Percentiles rank a stretch among this genome's conserved stretches.
Evolutionary conservation across 805 yeast species (phyloP).

Genomic region (Saccharomycopsis sp.): DNA sequence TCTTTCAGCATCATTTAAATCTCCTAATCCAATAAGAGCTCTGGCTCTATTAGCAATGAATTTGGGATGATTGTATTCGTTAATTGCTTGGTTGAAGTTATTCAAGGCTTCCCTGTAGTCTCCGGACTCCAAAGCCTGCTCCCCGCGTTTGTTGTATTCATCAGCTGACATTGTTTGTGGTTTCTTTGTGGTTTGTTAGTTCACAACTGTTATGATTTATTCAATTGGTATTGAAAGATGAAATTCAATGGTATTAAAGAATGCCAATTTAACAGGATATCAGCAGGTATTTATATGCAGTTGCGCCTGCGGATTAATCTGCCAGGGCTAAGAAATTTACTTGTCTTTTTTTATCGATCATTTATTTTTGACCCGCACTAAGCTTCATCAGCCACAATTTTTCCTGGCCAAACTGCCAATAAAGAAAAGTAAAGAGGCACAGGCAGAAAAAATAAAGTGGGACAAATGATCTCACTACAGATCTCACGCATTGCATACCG

Average conservation of each 20-base stretch:
- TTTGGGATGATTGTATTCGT: conserved; percentile 6
- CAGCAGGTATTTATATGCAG: too few relatives aligned
- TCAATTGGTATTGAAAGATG: too few relatives aligned
- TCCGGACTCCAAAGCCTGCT: conserved; percentile 7
- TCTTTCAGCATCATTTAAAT: conserved; percentile 5
- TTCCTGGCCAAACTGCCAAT: background rate
- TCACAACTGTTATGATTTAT: too few relatives aligned
- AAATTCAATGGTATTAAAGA: too few relatives aligned
- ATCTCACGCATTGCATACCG: too few relatives aligned
- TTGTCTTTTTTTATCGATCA: background rate
- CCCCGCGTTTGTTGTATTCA: conserved; percentile 7
- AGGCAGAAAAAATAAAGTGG: background rate
- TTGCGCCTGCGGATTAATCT: too few relatives aligned
- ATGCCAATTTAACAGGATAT: too few relatives aligned
- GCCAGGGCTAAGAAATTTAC: conserved; percentile 3
- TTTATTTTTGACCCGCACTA: background rate
- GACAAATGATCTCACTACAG: too few relatives aligned
- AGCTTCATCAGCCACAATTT: conserved; percentile 21
- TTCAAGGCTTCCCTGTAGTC: conserved; percentile 10
- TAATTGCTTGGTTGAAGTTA: conserved; percentile 8
- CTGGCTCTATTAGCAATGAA: conserved; percentile 16
- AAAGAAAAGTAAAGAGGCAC: background rate
- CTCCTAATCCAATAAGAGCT: conserved; percentile 15
- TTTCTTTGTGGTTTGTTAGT: background rate
- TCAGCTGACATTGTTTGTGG: conserved; percentile 4